Evolutionary conservation across 2,329 filamentous ascomycete species (phyloP).

Genomic region (Rhexocercosporidium sp.): DNA sequence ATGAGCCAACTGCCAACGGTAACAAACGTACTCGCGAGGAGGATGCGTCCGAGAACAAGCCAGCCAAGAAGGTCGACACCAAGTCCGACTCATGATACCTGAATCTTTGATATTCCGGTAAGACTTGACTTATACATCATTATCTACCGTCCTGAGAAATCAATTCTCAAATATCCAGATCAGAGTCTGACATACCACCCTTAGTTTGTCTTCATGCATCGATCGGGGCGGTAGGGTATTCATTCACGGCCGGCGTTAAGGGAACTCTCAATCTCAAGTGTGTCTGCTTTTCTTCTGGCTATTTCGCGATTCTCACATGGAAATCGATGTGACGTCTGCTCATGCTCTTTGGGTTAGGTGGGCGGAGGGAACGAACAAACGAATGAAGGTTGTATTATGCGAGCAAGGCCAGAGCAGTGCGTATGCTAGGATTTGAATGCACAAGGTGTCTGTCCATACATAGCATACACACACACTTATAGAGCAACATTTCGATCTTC

Average conservation of each 20-base stretch:
- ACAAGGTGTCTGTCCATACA: constrained; percentile 10
- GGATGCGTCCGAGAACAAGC: constrained; percentile 20
- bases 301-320: not conserved
- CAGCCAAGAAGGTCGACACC: constrained; percentile 21
- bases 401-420: not conserved
- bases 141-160: not conserved
- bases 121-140: not conserved
- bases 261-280: not conserved
- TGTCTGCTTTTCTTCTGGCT: not conserved
- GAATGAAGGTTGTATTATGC: constrained; percentile 9
- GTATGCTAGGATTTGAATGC: constrained; percentile 5
- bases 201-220: constrained; percentile 12
- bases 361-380: not conserved
- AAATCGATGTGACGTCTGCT: not conserved
- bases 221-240: constrained; percentile 2
- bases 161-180: not conserved
- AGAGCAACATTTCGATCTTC: not conserved
- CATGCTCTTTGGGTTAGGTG: not conserved
- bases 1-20: constrained; percentile 28
- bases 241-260: constrained; percentile 7
- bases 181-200: not conserved
- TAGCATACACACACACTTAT: constrained; percentile 12
- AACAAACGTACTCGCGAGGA: constrained; percentile 32
- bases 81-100: constrained; percentile 46
- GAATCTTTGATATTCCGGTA: constrained; percentile 21